Evolutionary conservation across 208 protist species (phyloP).

Genomic region (Leishmania amazonensis): DNA sequence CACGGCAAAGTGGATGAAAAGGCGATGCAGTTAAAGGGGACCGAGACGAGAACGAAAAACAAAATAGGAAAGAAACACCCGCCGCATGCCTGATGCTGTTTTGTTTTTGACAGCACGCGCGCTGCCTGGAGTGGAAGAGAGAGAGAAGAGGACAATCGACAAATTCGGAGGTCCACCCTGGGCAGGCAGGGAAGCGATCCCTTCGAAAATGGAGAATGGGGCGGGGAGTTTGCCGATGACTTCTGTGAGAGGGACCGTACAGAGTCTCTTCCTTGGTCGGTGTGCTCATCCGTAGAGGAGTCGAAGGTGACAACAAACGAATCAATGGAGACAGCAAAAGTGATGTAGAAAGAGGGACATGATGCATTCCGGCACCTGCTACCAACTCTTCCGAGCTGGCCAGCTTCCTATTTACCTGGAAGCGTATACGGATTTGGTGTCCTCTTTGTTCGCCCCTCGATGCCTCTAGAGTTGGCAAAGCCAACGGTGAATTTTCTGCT

Average conservation of each 20-base stretch:
- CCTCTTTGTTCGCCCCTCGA: not conserved
- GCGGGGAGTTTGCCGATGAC: not conserved
- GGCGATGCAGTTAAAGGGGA: not conserved
- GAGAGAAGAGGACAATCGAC: not conserved
- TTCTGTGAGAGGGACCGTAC: not conserved
- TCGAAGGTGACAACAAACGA: not conserved
- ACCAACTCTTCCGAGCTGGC: not conserved
- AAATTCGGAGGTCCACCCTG: not conserved
- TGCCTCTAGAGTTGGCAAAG: not conserved
- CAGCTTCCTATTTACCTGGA: not conserved
- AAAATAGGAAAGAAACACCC: constrained; percentile 10
- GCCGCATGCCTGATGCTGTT: not conserved
- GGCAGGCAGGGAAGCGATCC: not conserved
- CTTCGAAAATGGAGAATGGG: not conserved
- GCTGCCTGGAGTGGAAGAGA: not conserved
- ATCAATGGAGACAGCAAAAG: not conserved
- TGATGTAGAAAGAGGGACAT: no score
- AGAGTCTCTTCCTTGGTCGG: not conserved
- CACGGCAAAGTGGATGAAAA: not conserved
- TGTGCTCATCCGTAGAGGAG: not conserved
- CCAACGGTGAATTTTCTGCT: not conserved
- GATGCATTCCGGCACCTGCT: not conserved
- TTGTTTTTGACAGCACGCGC: not conserved
- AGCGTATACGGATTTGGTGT: not conserved
- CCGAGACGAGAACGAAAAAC: constrained; percentile 1